Evolutionary conservation across 768 basidiomycete genomes (phyloP), one percentile per base, ranked within the genome.

Genomic region (Trichaptum fuscoviolaceum): DNA sequence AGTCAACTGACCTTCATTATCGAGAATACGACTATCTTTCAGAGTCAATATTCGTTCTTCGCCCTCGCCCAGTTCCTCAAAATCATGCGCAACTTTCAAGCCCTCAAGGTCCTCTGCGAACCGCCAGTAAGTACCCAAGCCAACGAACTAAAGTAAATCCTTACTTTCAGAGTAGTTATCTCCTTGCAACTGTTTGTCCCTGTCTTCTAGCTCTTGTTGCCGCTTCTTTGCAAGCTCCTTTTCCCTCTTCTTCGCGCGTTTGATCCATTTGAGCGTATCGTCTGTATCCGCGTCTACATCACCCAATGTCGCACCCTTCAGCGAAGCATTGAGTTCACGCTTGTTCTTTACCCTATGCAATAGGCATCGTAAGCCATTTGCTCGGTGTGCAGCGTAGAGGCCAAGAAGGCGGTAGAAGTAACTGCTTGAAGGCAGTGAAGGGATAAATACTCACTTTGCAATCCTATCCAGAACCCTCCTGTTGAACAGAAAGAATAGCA

Each of bases 1-100:
- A 1, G 23, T 24, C 5, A 57, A 69, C 79, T 66, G 70, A 92
- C 95, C 96, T 84, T 98, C 95, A 67, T 95, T 91, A 73, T 95
- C 96, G 57, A 99, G 88, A 68, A 99, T 91, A 58, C 95, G 90
- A 73, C 89, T 91, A 74, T 98, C 96, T 86, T 97, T 97, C 75
- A 99, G 81, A 3, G 97, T 99, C 71, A 99, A 89, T 82, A 99
- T 94, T 71, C 89, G 89, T 70, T 93, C 93, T 78, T 97, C 91
- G 71, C 96, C 96, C 78, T 96, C 95, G 69, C 89, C 92, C 78
- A 99, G 83, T 70, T 85, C 91, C 67, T 95, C 91, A 70, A 96
- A 89, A 82, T 92, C 95, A 79, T 99, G 97, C 81, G 85, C 89
- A 76, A 99, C 97, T 84, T 97, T 98, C 69, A 99, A 81, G 60